A percentile compares a stretch with the other conserved stretches of the same genome.
phyloP scores from a whole-genome alignment of 2,329 filamentous ascomycete genomes.

The Aureobasidium sp. region DNA sequence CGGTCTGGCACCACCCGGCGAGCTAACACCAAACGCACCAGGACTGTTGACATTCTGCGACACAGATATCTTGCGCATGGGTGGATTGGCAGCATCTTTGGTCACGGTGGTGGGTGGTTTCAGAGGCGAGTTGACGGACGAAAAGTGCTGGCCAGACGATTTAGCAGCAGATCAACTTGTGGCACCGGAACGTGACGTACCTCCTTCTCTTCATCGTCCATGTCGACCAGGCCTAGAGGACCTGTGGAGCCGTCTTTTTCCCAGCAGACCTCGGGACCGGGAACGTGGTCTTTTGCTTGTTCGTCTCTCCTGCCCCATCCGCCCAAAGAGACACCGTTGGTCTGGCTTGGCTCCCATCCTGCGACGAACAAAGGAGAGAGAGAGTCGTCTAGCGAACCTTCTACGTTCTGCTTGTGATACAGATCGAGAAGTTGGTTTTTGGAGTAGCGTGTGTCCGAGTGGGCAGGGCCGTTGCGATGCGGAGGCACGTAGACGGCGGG shows the following conservation, averaged over 20 bases:
- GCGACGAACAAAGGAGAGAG: constrained; percentile 63
- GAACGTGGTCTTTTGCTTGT: constrained; percentile 57
- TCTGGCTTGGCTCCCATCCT: constrained; percentile 70
- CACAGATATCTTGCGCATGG: constrained; percentile 74
- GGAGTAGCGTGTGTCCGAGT: constrained; percentile 57
- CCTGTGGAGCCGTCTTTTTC: constrained; percentile 62
- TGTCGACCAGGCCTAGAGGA: constrained; percentile 65
- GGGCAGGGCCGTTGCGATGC: constrained; percentile 53
- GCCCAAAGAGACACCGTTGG: constrained; percentile 52
- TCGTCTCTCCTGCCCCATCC: constrained; percentile 73
- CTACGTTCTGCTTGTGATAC: constrained; percentile 54
- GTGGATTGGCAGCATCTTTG: constrained; percentile 55
- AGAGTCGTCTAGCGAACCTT: constrained; percentile 56
- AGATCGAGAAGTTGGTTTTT: constrained; percentile 74
- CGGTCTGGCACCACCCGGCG: constrained; percentile 67
- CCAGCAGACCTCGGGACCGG: constrained; percentile 92
- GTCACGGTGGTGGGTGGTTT: constrained; percentile 65
- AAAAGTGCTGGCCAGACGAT: constrained; percentile 57
- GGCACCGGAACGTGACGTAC: constrained; percentile 32
- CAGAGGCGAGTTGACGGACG: constrained; percentile 87
- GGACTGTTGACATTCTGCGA: constrained; percentile 58
- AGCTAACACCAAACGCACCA: constrained; percentile 61
- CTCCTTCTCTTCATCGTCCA: constrained; percentile 62
- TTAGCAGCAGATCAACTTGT: constrained; percentile 11
- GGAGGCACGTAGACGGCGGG: constrained; percentile 51